Base-by-base conservation (phyloP, 345 rosid species). In the Euphorbia lathyris region DNA sequence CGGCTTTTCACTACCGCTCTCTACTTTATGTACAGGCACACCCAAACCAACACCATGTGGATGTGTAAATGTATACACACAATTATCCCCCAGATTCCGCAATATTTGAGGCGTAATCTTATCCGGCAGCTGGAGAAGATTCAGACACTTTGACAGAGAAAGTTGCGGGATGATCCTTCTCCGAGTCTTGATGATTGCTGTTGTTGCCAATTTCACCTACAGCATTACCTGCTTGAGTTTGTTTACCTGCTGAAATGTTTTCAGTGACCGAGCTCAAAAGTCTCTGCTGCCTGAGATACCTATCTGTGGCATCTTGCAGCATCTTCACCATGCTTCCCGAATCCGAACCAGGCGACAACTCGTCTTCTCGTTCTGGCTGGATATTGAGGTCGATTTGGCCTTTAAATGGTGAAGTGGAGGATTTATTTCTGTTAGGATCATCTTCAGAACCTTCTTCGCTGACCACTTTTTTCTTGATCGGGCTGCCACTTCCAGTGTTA, bases 331-430 rank as follows among this genome's bases (percentile, higher is more conserved):
- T 69, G 66, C 71, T 58, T 42, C 80, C 79, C 60, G 87, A 67
- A 70, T 86, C 86, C 2, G 89, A 80, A 67, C 80, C 80, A 22
- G 91, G 90, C 11, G 86, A 83, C 9, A 81, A 70, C 70, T 89
- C 98, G 58, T 89, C 99, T 68, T 95, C 97, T 50, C 87, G 72
- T 83, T 88, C 96, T 12, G 99, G 99, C 78, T 87, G 92, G 75
- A 90, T 90, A 74, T 95, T 95, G 70, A 95, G 84, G 83, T 95
- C 98, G 42, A 95, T 85, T 76, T 86, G 91, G 57, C 87, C 86
- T 77, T 86, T 92, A 67, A 86, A 86, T 56, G 90, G 87, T 2
- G 88, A 84, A 66, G 73, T 36, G 0, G 85, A 79, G 38, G 87
- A 77, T 72, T 85, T 84, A 27, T 69, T 43, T 76, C 76, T 82